phyloP scores from a whole-genome alignment of 345 rosid genomes.

The Ceriops tagal region DNA sequence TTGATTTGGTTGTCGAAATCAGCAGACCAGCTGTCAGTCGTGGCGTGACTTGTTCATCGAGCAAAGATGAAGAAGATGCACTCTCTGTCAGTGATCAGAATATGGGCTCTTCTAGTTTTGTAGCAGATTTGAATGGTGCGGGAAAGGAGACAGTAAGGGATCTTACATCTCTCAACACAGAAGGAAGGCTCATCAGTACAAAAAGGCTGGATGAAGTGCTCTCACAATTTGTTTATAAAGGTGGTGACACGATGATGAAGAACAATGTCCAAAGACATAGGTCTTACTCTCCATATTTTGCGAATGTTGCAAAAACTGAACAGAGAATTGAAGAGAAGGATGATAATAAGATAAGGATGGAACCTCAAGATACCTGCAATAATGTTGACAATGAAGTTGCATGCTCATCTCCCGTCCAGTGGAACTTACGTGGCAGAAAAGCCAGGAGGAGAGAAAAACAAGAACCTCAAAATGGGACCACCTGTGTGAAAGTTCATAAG shows the following conservation, averaged over 20 bases:
- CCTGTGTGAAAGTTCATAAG: conserved; percentile 20
- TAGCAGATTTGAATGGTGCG: too few species aligned
- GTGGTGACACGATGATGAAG: background rate
- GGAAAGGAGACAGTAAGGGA: too few species aligned
- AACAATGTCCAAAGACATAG: background rate
- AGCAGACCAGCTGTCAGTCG: too few species aligned
- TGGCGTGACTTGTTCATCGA: too few species aligned
- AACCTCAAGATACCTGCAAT: background rate
- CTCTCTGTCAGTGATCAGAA: too few species aligned
- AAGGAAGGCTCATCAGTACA: too few species aligned
- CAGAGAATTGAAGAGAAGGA: background rate
- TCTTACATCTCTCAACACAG: too few species aligned
- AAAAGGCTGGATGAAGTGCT: conserved; percentile 16
- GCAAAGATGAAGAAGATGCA: background rate
- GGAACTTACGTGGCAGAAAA: background rate
- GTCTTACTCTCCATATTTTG: conserved; percentile 1
- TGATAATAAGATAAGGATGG: background rate
- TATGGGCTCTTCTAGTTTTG: too few species aligned
- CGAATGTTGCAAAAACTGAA: background rate
- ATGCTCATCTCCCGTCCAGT: background rate
- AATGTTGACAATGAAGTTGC: background rate
- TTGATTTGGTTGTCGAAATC: background rate
- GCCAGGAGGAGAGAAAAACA: background rate
- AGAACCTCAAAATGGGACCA: conserved; percentile 7
- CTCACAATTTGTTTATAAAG: conserved; percentile 14